Base-by-base conservation (phyloP, 2,329 filamentous ascomycete species). In the Capronia americana region DNA sequence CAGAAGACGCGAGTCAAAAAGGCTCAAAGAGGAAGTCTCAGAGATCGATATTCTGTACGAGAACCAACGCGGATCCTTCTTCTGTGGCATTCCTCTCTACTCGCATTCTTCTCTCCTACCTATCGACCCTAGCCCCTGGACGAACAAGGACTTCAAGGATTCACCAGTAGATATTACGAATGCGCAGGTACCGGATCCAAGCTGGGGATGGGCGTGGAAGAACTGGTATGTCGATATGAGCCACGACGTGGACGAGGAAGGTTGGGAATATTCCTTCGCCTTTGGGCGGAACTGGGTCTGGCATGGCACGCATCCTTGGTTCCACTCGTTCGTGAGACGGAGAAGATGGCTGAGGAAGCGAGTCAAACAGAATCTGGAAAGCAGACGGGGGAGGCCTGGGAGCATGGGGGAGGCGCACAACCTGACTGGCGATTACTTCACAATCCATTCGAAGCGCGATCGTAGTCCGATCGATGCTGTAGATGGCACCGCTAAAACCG, bases 221-320 rank as follows among this genome's bases (percentile, higher is more conserved):
- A 84, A 83, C 48, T 90, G 88, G 88, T 90, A 90, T 75, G 88
- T 90, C 32, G 88, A 90, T 81, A 92, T 85, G 92, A 94, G 82
- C n/a, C 86, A 90, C 2, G 90, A 90, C 66, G 88, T 91, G 11
- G 95, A 98, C 74, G 90, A 94, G 69, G 91, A 94, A 69, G 95
- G 95, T 3, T 99, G 95, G 95, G 90, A 96, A 76, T 99, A 99
- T 79, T 95, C 92, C 17, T 93, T 97, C 76, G 90, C 91, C 71
- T 99, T 98, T 75, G 82, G 83, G 70, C 87, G 85, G 67, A 83
- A 80, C 50, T 92, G 91, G 71, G 87, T 88, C 2, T 99, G 95
- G 95, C 95, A 99, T 77, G 89, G 90, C 2, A 91, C 91, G 20
- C 88, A 90, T 75, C 90, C 88, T 28, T 98, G 94, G 93, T 97